A percentile compares a stretch with the other conserved stretches of the same genome.
These are phyloP conservation scores for Rutidosis leptorrhynchoides DNA, from an alignment of 129 eudicot genomes.

Conservation along the genomic window DNA sequence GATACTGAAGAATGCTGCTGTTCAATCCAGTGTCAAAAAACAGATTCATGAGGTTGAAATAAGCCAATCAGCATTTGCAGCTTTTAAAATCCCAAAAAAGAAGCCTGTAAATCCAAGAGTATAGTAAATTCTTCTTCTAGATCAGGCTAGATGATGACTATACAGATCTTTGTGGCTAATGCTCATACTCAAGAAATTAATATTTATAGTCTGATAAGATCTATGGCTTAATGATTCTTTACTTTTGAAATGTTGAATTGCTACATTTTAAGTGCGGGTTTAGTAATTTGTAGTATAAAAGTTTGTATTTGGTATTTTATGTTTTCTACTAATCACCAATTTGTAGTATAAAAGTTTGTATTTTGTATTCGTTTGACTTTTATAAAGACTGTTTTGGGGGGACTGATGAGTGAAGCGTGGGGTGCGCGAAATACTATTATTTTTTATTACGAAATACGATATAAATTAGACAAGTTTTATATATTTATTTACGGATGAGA, in stretches of 20 bases:
- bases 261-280: not conserved
- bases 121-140: constrained; percentile 21
- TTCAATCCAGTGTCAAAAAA: constrained; percentile 30
- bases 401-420: too few species aligned
- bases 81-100: constrained; percentile 67
- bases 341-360: too few species aligned
- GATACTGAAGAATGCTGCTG: constrained; percentile 56
- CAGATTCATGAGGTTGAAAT: constrained; percentile 40
- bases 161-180: not conserved
- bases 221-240: not conserved
- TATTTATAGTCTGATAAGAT: not conserved
- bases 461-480: too few species aligned
- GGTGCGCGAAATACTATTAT: too few species aligned
- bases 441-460: too few species aligned
- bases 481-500: too few species aligned
- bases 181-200: not conserved
- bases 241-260: not conserved
- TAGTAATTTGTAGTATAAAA: not conserved
- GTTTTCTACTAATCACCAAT: not conserved
- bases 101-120: constrained; percentile 52
- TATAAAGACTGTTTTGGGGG: too few species aligned
- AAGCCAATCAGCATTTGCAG: constrained; percentile 52
- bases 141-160: constrained; percentile 14
- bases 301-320: not conserved
- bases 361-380: too few species aligned